Percentiles rank a stretch among this genome's conserved stretches.
Evolutionary conservation across 306 rosid species (phyloP).

Genomic region (Myrica gale): DNA sequence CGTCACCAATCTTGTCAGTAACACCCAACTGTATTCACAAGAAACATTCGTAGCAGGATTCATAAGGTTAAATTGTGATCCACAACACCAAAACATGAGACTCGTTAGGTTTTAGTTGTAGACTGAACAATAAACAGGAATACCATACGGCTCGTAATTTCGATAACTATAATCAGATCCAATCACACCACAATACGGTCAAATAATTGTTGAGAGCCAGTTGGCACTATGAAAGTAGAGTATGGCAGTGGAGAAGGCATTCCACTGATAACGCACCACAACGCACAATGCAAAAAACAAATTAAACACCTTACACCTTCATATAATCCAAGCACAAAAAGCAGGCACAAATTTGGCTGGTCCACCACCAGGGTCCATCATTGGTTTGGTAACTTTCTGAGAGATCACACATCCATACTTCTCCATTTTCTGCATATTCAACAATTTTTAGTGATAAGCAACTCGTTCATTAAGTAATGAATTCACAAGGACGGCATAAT

Average conservation of each 20-base stretch:
- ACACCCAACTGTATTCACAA: too few species aligned
- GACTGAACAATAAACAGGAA: too few species aligned
- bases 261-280: background rate
- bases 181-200: background rate
- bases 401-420: background rate
- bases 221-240: background rate
- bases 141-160: background rate
- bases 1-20: too few species aligned
- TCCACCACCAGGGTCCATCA: background rate
- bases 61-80: too few species aligned
- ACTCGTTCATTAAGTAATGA: background rate
- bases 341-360: background rate
- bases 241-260: background rate
- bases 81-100: too few species aligned
- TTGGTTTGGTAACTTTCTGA: background rate
- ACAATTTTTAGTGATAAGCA: background rate
- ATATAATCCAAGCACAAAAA: background rate
- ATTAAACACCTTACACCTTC: background rate
- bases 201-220: background rate
- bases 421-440: slow-evolving; percentile 2
- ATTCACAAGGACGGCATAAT: background rate
- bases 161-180: background rate
- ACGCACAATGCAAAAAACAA: background rate
- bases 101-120: too few species aligned
- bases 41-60: too few species aligned